phyloP scores from a whole-genome alignment of 2,329 filamentous ascomycete genomes.

The Colletotrichum sp. region DNA sequence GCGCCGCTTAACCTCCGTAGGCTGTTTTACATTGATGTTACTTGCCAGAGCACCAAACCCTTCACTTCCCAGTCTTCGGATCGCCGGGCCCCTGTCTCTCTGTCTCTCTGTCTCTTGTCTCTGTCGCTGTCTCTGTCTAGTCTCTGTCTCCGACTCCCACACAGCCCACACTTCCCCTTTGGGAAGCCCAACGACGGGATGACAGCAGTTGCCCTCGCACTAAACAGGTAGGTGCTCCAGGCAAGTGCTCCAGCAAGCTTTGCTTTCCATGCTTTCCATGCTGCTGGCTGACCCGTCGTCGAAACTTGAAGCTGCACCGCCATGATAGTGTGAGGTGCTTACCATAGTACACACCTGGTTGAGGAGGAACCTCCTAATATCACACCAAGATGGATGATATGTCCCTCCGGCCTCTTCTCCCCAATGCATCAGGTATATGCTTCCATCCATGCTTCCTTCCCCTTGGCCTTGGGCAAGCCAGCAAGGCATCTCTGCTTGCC shows the following conservation, averaged over 20 bases:
- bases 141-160: not conserved
- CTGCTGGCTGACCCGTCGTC: not conserved
- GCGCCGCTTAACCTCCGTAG: conserved; percentile 33
- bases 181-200: conserved; percentile 7
- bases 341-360: no score
- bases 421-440: not conserved
- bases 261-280: not conserved
- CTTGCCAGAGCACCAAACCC: not conserved
- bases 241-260: not conserved
- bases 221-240: not conserved
- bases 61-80: not conserved
- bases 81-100: not conserved
- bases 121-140: not conserved
- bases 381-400: not conserved
- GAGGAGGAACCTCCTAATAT: not conserved
- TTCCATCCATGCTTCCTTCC: not conserved
- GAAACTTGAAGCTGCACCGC: not conserved
- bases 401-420: not conserved
- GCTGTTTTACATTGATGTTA: conserved; percentile 41
- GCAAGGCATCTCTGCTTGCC: not conserved
- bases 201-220: not conserved
- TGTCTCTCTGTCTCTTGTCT: not conserved
- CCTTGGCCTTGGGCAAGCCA: not conserved
- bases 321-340: not conserved
- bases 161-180: conserved; percentile 12